These are phyloP conservation scores for Babjeviella inositovora DNA, from an alignment of 805 yeast species.

Conservation along the genomic window DNA sequence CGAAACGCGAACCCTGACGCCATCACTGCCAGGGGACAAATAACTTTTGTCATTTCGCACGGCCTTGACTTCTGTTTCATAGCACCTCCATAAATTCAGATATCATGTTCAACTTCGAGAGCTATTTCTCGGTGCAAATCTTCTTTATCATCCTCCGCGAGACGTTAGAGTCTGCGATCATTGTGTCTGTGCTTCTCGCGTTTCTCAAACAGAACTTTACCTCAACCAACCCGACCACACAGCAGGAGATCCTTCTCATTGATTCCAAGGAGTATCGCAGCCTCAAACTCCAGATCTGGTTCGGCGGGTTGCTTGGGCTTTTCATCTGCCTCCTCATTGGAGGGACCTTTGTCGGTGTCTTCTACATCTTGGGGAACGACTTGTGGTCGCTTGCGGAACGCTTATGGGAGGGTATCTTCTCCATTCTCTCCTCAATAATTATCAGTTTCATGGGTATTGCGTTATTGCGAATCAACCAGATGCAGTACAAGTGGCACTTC, in stretches of 20 bases:
- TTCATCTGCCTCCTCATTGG: slow-evolving; percentile 60
- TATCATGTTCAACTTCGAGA: no score
- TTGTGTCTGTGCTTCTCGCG: slow-evolving; percentile 57
- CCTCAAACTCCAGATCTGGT: slow-evolving; percentile 59
- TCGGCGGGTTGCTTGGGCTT: slow-evolving; percentile 66
- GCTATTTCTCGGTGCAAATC: slow-evolving; percentile 54
- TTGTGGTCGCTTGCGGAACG: slow-evolving; percentile 81
- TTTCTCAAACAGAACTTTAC: slow-evolving; percentile 47
- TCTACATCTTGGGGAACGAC: slow-evolving; percentile 69
- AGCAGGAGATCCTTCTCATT: no score
- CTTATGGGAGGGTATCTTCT: slow-evolving; percentile 77
- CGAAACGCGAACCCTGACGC: no score
- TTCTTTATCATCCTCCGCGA: slow-evolving; percentile 63
- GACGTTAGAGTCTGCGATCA: slow-evolving; percentile 62
- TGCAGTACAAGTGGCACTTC: slow-evolving; percentile 67
- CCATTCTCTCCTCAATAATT: slow-evolving; percentile 60
- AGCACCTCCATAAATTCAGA: no score
- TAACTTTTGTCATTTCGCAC: no score
- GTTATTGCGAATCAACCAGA: slow-evolving; percentile 61
- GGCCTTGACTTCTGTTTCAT: no score
- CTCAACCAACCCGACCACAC: no score
- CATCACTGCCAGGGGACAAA: no score
- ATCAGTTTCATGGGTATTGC: slow-evolving; percentile 83
- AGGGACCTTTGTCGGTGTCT: slow-evolving; percentile 46
- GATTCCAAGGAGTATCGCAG: slow-evolving; percentile 13